Base-by-base conservation (phyloP, 257 asterid species). In the Thymus quinquecostatus region DNA sequence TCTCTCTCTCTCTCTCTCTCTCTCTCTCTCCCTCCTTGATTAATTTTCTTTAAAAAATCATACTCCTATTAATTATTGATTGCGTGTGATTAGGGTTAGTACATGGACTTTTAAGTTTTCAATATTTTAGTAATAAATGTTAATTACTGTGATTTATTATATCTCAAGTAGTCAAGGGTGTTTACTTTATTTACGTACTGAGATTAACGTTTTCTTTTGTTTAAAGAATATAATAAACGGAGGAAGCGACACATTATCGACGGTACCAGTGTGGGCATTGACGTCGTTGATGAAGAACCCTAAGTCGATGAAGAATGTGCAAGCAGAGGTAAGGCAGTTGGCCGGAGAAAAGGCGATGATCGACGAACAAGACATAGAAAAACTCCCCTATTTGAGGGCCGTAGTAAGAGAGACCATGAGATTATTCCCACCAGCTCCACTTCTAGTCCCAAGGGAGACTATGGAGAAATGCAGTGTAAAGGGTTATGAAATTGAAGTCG, bases 201-300 rank as follows among this genome's bases (percentile, higher is more conserved):
- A 21, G 21, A 21, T 21, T 21, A 21, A 21, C 21, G 21, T 21
- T 21, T 21, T 0, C 21, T 21, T 21, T 14, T 40, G 40, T 6
- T 49, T 14, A 49, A 79, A 82, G 86, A 44, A 79, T 33, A 58
- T 81, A 27, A 67, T 81, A 51, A 9, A 34, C 8, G 82, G 68
- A 5, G 83, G 81, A 28, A 78, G 71, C 0, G 83, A 81, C 51
- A 53, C 83, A 2, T 1, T 5, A 10, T 40, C 77, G 41, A 66
- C 76, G 2, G 36, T 40, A n/a, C 0, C 30, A 36, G 68, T 58
- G n/a, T 82, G 86, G 86, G 79, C 66, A 7, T n/a, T 81, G 83
- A 63, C 83, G 2, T 70, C 48, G 14, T 63, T 81, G 3, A 54
- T 78, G 48, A 75, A 74, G 36, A 51, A 68, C 3, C 81, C 78